phyloP scores from a whole-genome alignment of 2,329 filamentous ascomycete genomes.

The Xylariaceae sp. region DNA sequence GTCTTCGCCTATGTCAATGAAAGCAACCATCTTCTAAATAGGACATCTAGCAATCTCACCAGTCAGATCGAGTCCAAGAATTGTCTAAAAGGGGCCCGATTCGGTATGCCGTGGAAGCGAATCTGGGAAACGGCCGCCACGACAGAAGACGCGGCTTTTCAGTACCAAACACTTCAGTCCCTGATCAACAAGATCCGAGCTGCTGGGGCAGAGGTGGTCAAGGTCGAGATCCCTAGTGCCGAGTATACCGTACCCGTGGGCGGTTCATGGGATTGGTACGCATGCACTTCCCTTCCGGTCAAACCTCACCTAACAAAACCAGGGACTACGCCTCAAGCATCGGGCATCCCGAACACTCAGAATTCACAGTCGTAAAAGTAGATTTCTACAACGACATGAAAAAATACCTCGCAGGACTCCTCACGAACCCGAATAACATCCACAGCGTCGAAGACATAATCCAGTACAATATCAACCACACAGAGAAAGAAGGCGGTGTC shows the following conservation, averaged over 20 bases:
- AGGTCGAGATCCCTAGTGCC: conserved; percentile 7
- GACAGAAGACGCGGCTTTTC: conserved; percentile 47
- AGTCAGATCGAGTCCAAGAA: conserved; percentile 15
- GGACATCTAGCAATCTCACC: conserved; percentile 48
- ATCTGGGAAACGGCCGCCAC: conserved; percentile 52
- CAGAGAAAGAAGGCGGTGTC: conserved; percentile 61
- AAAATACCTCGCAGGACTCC: conserved; percentile 56
- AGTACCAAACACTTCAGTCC: conserved; percentile 48
- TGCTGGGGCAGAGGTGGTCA: conserved; percentile 60
- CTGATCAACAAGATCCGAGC: conserved; percentile 49
- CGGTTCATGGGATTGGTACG: conserved; percentile 65
- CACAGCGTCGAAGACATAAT: conserved; percentile 60
- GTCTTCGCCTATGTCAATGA: conserved; percentile 59
- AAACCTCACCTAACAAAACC: background rate
- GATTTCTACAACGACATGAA: conserved; percentile 62
- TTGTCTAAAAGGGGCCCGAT: conserved; percentile 55
- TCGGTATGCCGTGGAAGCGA: conserved; percentile 66
- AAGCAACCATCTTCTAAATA: conserved; percentile 48
- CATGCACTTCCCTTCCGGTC: too few species aligned
- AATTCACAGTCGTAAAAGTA: conserved; percentile 67
- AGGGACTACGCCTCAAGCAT: conserved; percentile 14
- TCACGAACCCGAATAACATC: conserved; percentile 51
- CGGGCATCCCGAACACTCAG: conserved; percentile 64
- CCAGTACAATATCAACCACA: conserved; percentile 57
- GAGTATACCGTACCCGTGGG: conserved; percentile 36